These are phyloP conservation scores for Hygrocybe punicea DNA, from an alignment of 768 basidiomycete genomes.

Conservation along the genomic window DNA sequence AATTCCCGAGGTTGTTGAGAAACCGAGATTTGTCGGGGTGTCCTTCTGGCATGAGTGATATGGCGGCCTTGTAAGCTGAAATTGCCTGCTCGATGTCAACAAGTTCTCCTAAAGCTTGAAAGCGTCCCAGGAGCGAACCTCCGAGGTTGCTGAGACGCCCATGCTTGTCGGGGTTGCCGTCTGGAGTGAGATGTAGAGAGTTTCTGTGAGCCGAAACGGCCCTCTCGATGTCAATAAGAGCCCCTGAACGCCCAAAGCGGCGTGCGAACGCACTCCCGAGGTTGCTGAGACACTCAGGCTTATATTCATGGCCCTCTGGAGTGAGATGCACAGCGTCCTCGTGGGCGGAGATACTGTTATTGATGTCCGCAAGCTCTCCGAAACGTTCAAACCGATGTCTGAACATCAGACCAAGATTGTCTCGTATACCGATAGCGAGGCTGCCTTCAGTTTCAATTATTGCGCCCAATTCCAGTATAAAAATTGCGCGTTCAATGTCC, in stretches of 20 bases:
- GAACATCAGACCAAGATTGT: too few relatives aligned
- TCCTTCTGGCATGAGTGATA: slow-evolving; percentile 13
- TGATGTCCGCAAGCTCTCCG: neutral
- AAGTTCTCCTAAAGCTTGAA: slow-evolving; percentile 18
- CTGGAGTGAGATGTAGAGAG: slow-evolving; percentile 10
- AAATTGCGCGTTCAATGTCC: too few relatives aligned
- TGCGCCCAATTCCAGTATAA: neutral
- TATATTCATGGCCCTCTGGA: neutral
- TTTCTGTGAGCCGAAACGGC: slow-evolving; percentile 6
- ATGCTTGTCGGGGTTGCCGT: slow-evolving; percentile 9
- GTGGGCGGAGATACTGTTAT: neutral
- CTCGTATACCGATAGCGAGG: too few relatives aligned
- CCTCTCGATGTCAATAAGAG: slow-evolving; percentile 15
- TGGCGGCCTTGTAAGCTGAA: slow-evolving; percentile 6
- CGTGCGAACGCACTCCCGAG: slow-evolving; percentile 9
- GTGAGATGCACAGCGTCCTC: slow-evolving; percentile 2
- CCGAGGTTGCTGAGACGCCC: slow-evolving; percentile 19
- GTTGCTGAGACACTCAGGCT: slow-evolving; percentile 6
- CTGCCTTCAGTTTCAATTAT: too few relatives aligned
- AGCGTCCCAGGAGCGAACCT: slow-evolving; percentile 18
- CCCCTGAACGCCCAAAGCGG: slow-evolving; percentile 14
- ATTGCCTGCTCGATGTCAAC: slow-evolving; percentile 26
- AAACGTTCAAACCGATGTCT: neutral
- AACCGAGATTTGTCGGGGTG: slow-evolving; percentile 13
- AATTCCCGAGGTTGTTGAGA: slow-evolving; percentile 12